Percentiles rank a stretch among this genome's conserved stretches.
Evolutionary conservation across 495 filamentous ascomycete species (phyloP).

Genomic region (Aspergillus bertholletiae): DNA sequence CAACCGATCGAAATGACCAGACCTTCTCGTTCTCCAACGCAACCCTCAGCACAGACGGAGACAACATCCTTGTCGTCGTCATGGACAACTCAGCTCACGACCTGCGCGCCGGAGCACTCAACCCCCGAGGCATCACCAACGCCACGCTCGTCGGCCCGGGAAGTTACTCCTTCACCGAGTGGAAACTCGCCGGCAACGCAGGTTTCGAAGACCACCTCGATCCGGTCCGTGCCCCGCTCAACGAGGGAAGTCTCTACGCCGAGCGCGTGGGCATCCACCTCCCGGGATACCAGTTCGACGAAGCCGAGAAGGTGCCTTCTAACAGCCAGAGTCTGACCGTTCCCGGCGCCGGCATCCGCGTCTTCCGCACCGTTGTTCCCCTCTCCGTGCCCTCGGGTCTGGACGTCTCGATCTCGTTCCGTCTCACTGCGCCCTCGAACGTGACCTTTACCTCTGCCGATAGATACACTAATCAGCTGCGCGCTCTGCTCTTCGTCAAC

Average conservation of each 20-base stretch:
- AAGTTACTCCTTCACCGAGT: slow-evolving; percentile 43
- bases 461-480: slow-evolving; percentile 16
- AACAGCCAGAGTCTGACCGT: slow-evolving; percentile 35
- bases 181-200: slow-evolving; percentile 74
- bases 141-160: slow-evolving; percentile 43
- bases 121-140: slow-evolving; percentile 63
- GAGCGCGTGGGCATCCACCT: slow-evolving; percentile 67
- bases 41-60: slow-evolving; percentile 37
- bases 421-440: slow-evolving; percentile 25
- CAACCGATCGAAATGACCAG: slow-evolving; percentile 27
- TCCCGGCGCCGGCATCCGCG: slow-evolving; percentile 41
- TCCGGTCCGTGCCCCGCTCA: slow-evolving; percentile 62
- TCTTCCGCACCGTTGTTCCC: slow-evolving; percentile 56
- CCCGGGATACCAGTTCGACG: slow-evolving; percentile 40
- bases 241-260: slow-evolving; percentile 67
- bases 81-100: slow-evolving; percentile 71
- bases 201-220: slow-evolving; percentile 68
- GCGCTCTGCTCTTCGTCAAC: slow-evolving; percentile 43
- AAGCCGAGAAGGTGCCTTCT: slow-evolving; percentile 25
- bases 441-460: slow-evolving; percentile 5
- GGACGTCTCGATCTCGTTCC: slow-evolving; percentile 47
- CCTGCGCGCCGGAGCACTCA: slow-evolving; percentile 60
- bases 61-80: slow-evolving; percentile 64
- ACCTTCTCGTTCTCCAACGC: slow-evolving; percentile 39
- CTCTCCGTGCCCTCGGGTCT: slow-evolving; percentile 42